Evolutionary conservation across 2,329 filamentous ascomycete genomes (phyloP), one percentile per base, ranked within the genome.

Genomic region (Talaromyces verruculosus): DNA sequence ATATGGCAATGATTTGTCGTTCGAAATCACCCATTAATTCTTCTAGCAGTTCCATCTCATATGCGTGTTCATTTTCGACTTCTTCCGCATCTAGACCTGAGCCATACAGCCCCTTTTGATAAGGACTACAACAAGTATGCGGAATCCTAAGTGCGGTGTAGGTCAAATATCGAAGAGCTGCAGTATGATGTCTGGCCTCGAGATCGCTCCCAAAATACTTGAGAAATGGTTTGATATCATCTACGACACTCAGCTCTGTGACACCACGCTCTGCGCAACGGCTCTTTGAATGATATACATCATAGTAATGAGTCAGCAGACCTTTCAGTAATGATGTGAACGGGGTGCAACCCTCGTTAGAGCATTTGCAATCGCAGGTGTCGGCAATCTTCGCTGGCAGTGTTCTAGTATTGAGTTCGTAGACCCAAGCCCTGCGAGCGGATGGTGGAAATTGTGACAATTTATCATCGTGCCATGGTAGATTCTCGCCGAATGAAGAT

Each of bases 211-310:
- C 41, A 43, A 43, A 43, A 43, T 43, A 10, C 10, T 43, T 19
- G n/a, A 43, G 41, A n/a, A n/a, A n/a, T n/a, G n/a, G n/a, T n/a
- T n/a, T n/a, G n/a, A n/a, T n/a, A n/a, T n/a, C n/a, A n/a, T n/a
- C n/a, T n/a, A n/a, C n/a, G n/a, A n/a, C n/a, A n/a, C n/a, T n/a
- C n/a, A n/a, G n/a, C n/a, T n/a, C n/a, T n/a, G n/a, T n/a, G n/a
- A n/a, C n/a, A n/a, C n/a, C n/a, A n/a, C n/a, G n/a, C n/a, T n/a
- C n/a, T n/a, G n/a, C n/a, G n/a, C n/a, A n/a, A n/a, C n/a, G 7
- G n/a, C 2, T 43, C 17, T 5, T n/a, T 19, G 5, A 6, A 3
- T 3, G 3, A 19, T 0, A 19, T n/a, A 0, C 1, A 17, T 19
- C 1, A 41, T 6, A 0, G 7, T 10, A 2, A 4, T 3, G 6